Base-by-base conservation (phyloP, 1,284 basidiomycete genomes). In the Pseudozyma hubeiensis region DNA sequence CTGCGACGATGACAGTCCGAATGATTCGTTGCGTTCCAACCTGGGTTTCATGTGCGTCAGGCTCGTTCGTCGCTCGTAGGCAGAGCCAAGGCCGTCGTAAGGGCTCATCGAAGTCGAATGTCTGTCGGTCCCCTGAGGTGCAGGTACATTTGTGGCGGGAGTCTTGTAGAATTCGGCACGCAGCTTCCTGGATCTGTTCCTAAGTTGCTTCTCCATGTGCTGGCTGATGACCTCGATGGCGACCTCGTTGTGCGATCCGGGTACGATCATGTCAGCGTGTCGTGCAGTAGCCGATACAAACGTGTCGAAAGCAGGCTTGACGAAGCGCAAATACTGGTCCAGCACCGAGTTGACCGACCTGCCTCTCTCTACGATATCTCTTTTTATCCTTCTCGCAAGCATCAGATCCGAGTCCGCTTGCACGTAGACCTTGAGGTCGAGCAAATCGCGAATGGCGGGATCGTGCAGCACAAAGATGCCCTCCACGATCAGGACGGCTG, bases 181-280 rank as follows among this genome's bases (percentile, higher is more conserved):
- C 11, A 80, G 55, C 52, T 70, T 65, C 14, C 47, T 64, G 1
- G 74, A 70, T 17, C 77, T 39, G 50, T 53, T 61, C 31, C 63
- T 49, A 29, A 98, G 88, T 84, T 97, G 91, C 47, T 91, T 89
- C 52, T 91, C 89, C 68, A 98, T 90, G 82, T 98, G 96, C 1
- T 93, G 94, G 24, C 92, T 90, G 59, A 99, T 94, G 19, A 99
- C 88, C 57, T 97, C 94, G 64, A 97, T 94, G 5, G 96, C 94
- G 0, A 87, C 83, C 53, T 79, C 60, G 55, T 82, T 81, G 52
- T 80, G 78, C 45, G 75, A 65, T 0, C 81, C 81, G 6, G 81
- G 81, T 10, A 83, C 81, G 47, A 83, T 82, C 64, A 83, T 80
- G 81, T 98, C 94, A 4, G 95, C 94, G 82, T 91, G 88, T 41